Conservation (phyloP, 2,329 filamentous ascomycete genomes). For the Paramyrothecium roridum region DNA sequence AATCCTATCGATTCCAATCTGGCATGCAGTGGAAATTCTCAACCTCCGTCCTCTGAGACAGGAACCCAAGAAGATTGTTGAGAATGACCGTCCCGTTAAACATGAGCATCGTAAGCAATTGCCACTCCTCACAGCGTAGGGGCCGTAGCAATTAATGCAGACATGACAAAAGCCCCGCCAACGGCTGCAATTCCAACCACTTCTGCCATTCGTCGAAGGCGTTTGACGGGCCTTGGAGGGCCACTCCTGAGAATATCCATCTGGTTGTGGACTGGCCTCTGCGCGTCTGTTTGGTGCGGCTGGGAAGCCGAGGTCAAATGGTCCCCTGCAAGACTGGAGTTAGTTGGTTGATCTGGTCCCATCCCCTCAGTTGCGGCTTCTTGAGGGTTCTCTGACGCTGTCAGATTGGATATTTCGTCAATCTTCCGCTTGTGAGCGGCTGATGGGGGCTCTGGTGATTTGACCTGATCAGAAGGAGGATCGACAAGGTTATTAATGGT, state of each 20-base stretch:
- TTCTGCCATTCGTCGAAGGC: constrained; percentile 29
- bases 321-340: no score
- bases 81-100: no score
- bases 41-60: no score
- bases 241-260: background rate
- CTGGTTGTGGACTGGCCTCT: no score
- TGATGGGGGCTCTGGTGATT: background rate
- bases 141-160: constrained; percentile 35
- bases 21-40: background rate
- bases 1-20: background rate
- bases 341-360: no score
- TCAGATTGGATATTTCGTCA: constrained; percentile 18
- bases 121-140: constrained; percentile 10
- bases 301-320: no score
- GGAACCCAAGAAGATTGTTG: no score
- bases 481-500: constrained; percentile 5
- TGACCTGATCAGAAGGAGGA: background rate
- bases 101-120: no score
- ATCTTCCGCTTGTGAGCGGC: constrained; percentile 21
- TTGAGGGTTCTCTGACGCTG: constrained; percentile 6
- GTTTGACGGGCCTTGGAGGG: background rate
- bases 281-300: no score
- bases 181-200: constrained; percentile 31
- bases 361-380: no score
- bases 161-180: constrained; percentile 35